Base-by-base conservation (phyloP, 169 alveolate species). In the Cyclospora cayetanensis region DNA sequence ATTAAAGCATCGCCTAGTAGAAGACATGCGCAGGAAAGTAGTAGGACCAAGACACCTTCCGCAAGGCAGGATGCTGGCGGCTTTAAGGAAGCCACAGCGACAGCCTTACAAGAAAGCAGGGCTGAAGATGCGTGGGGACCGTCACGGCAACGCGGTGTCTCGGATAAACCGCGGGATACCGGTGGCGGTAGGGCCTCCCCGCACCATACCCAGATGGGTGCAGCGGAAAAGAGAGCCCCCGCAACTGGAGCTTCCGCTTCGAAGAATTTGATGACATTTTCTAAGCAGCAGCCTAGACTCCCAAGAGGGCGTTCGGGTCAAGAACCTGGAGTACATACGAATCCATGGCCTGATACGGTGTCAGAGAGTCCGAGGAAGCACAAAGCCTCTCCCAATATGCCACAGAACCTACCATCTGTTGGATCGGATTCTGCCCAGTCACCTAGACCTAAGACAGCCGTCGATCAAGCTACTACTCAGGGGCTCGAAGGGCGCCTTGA, bases 221-320 rank as follows among this genome's bases (percentile, higher is more conserved):
- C 63, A 35, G 41, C 76, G 39, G 74, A 80, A 42, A 53, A 25
- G 53, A 55, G 39, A 11, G 46, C 74, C 35, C 29, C 90, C 35
- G 60, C 76, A 34, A 11, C 76, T 34, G 90, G 76, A 1, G 50
- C 74, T 35, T 35, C 76, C 43, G 90, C 43, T 72, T 25, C 90
- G n/a, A 39, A 53, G 60, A 53, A 80, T 22, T 80, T 76, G 29
- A n/a, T 20, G 29, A 27, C 35, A 25, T 52, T 52, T 63, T 31
- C 90, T 42, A 80, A 80, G 74, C 90, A 80, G 55, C 76, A 50
- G 60, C 90, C 90, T 35, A 80, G 53, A 80, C 74, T 53, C 12
- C 76, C 90, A 25, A 50, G 52, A n/a, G 74, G 70, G 43, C 43
- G 77, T 1, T 34, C 55, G 74, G 76, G n/a, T 25, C 53, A 55